Evolutionary conservation across 2,329 filamentous ascomycete species (phyloP), one percentile per base, ranked within the genome.

Genomic region (Aspergillus novoparasiticus): DNA sequence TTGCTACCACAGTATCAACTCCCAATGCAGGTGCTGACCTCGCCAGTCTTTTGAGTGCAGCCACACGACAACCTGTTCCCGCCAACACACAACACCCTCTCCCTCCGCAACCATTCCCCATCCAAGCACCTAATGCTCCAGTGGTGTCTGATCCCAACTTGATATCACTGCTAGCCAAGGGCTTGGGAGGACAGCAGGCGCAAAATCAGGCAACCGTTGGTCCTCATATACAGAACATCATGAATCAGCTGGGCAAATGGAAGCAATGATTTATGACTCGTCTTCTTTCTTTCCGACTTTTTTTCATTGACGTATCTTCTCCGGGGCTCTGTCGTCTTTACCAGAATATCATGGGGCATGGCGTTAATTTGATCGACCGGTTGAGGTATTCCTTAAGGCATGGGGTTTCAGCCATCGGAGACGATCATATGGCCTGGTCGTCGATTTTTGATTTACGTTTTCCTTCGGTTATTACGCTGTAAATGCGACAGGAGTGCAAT

Each of bases 201-300:
- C 79, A 79, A 60, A 70, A 71, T 51, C 76, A 78, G 61, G 68
- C 74, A 48, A 61, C 71, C 41, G 66, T 73, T 58, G 69, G 69
- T 51, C 70, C 77, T 53, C 80, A 82, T 67, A 77, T 83, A 41
- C 81, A 83, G 67, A 81, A 81, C 62, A 78, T 83, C 56, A 80
- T 83, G 75, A 79, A 81, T 61, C 81, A 83, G 61, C 66, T 83
- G 62, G 73, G 78, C 43, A 80, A 80, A 70, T 82, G 79, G 77
- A 81, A 80, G 70, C 79, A 79, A 73, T 82, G 74, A 79, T 66
- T 67, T 68, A 64, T 62, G 62, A 62, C 55, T 65, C 63, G 64
- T 67, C 58, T 67, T 60, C 60, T 41, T 69, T 64, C 67, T 63
- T 65, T 69, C 62, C 62, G 61, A 60, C 60, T 56, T 68, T 66